Conservation (phyloP, 331 rosid species). For the Stylosanthes scabra region DNA sequence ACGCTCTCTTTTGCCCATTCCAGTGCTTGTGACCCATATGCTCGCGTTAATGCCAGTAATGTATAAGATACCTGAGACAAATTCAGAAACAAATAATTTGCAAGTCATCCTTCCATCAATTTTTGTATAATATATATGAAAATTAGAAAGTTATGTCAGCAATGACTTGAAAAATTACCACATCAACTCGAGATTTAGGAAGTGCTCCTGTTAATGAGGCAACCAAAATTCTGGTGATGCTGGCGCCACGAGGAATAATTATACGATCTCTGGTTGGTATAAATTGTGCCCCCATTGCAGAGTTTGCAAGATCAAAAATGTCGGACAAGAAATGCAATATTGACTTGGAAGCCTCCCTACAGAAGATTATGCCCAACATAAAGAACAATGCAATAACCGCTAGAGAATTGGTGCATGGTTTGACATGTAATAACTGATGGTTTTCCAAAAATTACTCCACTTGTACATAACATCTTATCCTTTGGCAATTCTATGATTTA, state of each 20-base stretch:
- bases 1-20: constrained; percentile 89
- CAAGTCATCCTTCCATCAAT: constrained; percentile 9
- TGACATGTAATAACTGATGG: constrained; percentile 1
- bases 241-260: constrained; percentile 80
- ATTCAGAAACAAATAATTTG: not conserved
- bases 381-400: constrained; percentile 24
- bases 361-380: constrained; percentile 36
- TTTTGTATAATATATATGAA: not conserved
- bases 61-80: constrained; percentile 81
- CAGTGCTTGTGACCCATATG: constrained; percentile 71
- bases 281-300: constrained; percentile 66
- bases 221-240: constrained; percentile 81
- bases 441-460: not conserved
- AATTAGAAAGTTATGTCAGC: not conserved
- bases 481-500: not conserved
- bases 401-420: not conserved
- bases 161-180: constrained; percentile 56
- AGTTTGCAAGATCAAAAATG: constrained; percentile 79
- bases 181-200: constrained; percentile 89
- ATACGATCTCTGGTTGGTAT: constrained; percentile 71
- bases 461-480: not conserved
- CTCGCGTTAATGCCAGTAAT: constrained; percentile 71
- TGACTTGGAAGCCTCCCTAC: constrained; percentile 97
- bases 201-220: constrained; percentile 95
- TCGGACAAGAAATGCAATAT: constrained; percentile 95